Evolutionary conservation across 2,329 filamentous ascomycete genomes (phyloP), one percentile per base, ranked within the genome.

Genomic region (Trichoderma polysporum): DNA sequence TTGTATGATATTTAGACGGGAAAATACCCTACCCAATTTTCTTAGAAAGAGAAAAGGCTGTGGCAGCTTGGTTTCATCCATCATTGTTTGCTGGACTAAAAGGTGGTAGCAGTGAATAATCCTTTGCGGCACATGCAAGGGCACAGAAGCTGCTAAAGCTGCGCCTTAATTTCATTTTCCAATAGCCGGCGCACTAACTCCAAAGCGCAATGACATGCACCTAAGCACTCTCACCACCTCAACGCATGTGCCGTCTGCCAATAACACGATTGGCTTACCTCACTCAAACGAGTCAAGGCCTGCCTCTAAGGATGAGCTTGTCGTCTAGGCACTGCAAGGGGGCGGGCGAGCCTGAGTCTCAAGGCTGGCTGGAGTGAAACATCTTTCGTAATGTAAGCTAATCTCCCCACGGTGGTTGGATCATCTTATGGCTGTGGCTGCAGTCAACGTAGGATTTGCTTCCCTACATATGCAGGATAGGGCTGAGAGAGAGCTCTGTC

Each of bases 201-300:
- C 33, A 37, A 56, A 29, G 53, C 53, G n/a, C 25, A 25, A 8
- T n/a, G n/a, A 12, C 4, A 39, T 45, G 35, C 49, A 53, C n/a
- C 41, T 54, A 31, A 63, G 60, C 50, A 53, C 25, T 54, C 60
- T 63, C 60, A 45, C n/a, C 50, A 54, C 25, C 49, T 63, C 25
- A 25, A 41, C 37, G 9, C 31, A 25, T 56, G 52, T 37, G 52
- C 31, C 31, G n/a, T 35, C 29, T 56, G 31, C 52, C 33, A 37
- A 35, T 37, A 37, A 10, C 52, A 56, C n/a, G 31, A 25, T 15
- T 15, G 52, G 52, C 60, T 29, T 47, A 45, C 37, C 17, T 54
- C 50, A 13, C 39, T 22, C 19, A 39, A 39, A 22, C n/a, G 2
- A 49, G 45, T 52, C 47, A 17, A 33, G 33, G 49, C 33, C 27